Conservation (phyloP, 73 alveolate genomes). For the Paramecium pentaurelia region DNA sequence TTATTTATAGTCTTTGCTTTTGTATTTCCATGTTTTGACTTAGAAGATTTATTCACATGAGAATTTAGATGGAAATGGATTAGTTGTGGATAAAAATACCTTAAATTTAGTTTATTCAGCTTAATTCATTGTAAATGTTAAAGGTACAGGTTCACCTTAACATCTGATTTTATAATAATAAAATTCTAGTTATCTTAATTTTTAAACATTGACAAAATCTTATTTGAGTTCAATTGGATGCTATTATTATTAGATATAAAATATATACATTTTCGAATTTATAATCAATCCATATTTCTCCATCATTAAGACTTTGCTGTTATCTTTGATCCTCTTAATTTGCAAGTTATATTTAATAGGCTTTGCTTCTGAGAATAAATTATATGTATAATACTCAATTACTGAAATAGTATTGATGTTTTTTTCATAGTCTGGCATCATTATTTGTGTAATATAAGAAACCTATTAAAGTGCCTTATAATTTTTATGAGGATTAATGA, state of each 20-base stretch:
- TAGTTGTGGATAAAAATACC: neutral
- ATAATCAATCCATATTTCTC: neutral
- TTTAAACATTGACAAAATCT: neutral
- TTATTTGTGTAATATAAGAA: neutral
- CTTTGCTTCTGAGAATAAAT: constrained; percentile 26
- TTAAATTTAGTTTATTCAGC: neutral
- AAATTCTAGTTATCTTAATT: constrained; percentile 19
- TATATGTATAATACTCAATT: neutral
- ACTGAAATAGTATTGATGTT: neutral
- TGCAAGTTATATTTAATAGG: neutral
- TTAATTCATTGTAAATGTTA: neutral
- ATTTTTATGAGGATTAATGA: neutral
- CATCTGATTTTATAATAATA: constrained; percentile 26
- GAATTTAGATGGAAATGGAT: constrained; percentile 38
- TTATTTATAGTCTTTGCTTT: neutral
- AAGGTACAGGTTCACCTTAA: neutral
- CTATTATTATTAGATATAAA: neutral
- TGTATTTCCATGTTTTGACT: constrained; percentile 34
- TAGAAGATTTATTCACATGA: neutral
- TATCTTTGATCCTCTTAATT: neutral
- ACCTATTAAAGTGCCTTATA: neutral
- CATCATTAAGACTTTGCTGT: neutral
- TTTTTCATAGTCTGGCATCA: constrained; percentile 32
- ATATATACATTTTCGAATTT: neutral
- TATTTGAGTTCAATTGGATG: neutral